Evolutionary conservation across 345 rosid species (phyloP), one percentile per base, ranked within the genome.

Genomic region (Ceriops decandra): DNA sequence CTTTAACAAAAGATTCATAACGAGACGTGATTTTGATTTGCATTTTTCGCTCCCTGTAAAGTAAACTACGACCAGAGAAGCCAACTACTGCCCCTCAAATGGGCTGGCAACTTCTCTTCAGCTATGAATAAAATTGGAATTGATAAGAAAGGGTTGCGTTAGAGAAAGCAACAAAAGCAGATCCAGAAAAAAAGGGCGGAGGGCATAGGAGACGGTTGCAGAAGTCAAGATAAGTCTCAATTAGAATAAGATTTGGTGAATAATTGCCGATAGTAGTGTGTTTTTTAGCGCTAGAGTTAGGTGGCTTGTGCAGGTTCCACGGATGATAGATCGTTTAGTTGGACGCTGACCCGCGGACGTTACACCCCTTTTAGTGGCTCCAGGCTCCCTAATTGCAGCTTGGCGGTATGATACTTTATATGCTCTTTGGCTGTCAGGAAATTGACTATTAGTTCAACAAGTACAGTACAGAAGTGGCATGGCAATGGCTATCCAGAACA

Each of bases 61-160:
- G 38, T 20, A 27, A 26, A 4, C 49, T 2, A 22, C 57, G 68
- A 62, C 49, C 31, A 24, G 82, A 79, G 63, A 67, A 28, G 63
- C 36, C 64, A 72, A 69, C 68, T 24, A 2, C 67, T 51, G 35
- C 52, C 36, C 53, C 0, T 1, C 4, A 27, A 58, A 72, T 22
- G 67, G 28, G n/a, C 15, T 30, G 63, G 27, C 11, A 54, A 20
- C 10, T 57, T 58, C 28, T 27, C 42, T 27, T 33, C 42, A 38
- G 53, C 3, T 19, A 47, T 1, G 7, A 61, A 59, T 20, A 30
- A 46, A 51, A 35, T 22, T 30, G 68, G 22, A 56, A 22, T 17
- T 32, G 31, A 35, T 15, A 13, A 57, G 62, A 36, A 36, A 13
- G 24, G 1, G 49, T 5, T 24, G 16, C 46, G 52, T 24, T n/a